Percentiles rank a stretch among this genome's conserved stretches.
Conservation (phyloP, 139 green algal genomes). For the Tetraselmis chui region DNA sequence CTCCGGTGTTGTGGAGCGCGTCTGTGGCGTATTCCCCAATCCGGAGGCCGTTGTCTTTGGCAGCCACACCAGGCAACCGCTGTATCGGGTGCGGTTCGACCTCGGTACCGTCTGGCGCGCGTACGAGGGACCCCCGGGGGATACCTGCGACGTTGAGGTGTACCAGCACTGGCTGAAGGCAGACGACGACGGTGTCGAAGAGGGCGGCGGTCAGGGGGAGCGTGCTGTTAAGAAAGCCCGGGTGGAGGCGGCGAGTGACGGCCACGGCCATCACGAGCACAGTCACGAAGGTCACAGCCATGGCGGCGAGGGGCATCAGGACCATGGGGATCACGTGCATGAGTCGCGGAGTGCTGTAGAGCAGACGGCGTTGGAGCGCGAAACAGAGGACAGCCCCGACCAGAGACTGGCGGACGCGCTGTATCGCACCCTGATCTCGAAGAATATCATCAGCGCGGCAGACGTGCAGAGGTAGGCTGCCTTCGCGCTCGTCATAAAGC, state of each 20-base stretch:
- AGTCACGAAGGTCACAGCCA: too few relatives aligned
- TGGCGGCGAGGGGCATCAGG: too few relatives aligned
- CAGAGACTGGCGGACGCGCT: slow-evolving; percentile 4
- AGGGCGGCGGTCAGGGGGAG: background rate
- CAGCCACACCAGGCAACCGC: background rate
- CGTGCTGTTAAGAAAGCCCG: slow-evolving; percentile 3
- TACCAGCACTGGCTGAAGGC: slow-evolving; percentile 36
- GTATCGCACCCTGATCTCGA: slow-evolving; percentile 1
- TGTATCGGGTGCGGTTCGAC: slow-evolving; percentile 31
- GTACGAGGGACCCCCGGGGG: slow-evolving; percentile 26
- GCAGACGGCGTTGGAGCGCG: background rate
- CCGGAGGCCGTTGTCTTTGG: slow-evolving; percentile 24
- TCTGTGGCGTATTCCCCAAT: slow-evolving; percentile 24
- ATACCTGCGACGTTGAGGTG: slow-evolving; percentile 40
- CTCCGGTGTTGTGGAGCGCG: slow-evolving; percentile 32
- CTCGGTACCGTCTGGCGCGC: slow-evolving; percentile 38
- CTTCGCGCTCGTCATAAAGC: background rate
- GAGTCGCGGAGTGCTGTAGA: slow-evolving; percentile 13
- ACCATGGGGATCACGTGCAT: slow-evolving; percentile 34
- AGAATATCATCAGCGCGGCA: background rate
- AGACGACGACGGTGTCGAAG: too few relatives aligned
- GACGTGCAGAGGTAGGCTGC: background rate
- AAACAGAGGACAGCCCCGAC: slow-evolving; percentile 5
- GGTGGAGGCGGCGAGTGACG: background rate
- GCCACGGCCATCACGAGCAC: slow-evolving; percentile 11